A percentile compares a stretch with the other conserved stretches of the same genome.
These are phyloP conservation scores for Leccinum subgranulosum DNA, from an alignment of 768 basidiomycete genomes.

Conservation along the genomic window DNA sequence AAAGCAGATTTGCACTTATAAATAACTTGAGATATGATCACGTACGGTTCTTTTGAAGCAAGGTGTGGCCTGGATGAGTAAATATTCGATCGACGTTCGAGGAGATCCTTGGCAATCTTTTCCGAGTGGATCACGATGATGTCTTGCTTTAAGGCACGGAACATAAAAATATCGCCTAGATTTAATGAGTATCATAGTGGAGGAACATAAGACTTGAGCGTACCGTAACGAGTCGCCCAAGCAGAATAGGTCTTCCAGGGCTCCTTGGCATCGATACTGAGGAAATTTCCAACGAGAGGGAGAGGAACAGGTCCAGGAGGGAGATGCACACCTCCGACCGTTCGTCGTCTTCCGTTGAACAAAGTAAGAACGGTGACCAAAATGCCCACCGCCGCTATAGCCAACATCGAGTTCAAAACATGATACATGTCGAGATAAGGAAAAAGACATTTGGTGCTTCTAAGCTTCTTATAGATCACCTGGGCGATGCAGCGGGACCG, in stretches of 20 bases:
- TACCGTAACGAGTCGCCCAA: slow-evolving; percentile 20
- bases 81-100: slow-evolving; percentile 24
- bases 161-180: slow-evolving; percentile 19
- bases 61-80: slow-evolving; percentile 28
- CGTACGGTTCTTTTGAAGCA: slow-evolving; percentile 17
- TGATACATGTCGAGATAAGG: background rate
- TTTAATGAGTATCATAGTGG: background rate
- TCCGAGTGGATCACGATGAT: slow-evolving; percentile 25
- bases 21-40: background rate
- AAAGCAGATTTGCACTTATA: background rate
- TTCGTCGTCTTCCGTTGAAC: slow-evolving; percentile 2
- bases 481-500: background rate
- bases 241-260: slow-evolving; percentile 21
- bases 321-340: background rate
- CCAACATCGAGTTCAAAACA: background rate
- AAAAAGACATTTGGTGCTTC: background rate
- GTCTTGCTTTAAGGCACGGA: slow-evolving; percentile 21
- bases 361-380: background rate
- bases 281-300: slow-evolving; percentile 17
- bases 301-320: slow-evolving; percentile 22
- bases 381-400: background rate
- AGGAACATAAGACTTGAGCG: background rate
- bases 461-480: background rate
- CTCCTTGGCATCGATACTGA: slow-evolving; percentile 15
- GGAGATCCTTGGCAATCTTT: slow-evolving; percentile 25